Base-by-base conservation (phyloP, 805 yeast genomes). In the Starmerella asiatica region DNA sequence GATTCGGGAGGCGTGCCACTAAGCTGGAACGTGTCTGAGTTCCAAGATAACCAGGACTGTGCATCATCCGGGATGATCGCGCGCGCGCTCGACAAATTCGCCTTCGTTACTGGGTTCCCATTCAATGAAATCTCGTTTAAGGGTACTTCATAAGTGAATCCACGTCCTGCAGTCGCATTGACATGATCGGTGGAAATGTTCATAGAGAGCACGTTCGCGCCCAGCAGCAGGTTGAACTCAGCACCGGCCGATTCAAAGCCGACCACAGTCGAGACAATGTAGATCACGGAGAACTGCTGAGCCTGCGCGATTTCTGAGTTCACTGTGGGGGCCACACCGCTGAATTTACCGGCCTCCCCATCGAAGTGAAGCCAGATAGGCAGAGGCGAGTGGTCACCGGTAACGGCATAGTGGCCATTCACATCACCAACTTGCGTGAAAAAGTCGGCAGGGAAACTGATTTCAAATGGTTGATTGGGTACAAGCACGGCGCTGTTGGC, bases 261-360 rank as follows among this genome's bases (percentile, higher is more conserved):
- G 20, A 60, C 59, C 52, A 74, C 73, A 53, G 85, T 94, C 1
- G 93, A 66, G 1, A 86, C 95, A 41, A 85, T 75, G 49, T 86
- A 69, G 32, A 74, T 67, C 49, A 88, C 75, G 15, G 71, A 69
- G 56, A 73, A 91, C 31, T 66, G 62, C 48, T 73, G 66, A 30
- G 93, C 82, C 9, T 96, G 97, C 1, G 98, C 98, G 50, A 84
- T 79, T 15, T 71, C 68, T 2, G 95, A 81, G 49, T 82, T 79
- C 24, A 82, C 82, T 6, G 79, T 66, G 9, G 98, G 98, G 1
- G 94, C 88, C 1, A 78, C 76, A 24, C 98, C 98, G 32, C 74
- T 67, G 59, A 85, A 88, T 17, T 80, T 70, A 47, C 83, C 62
- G 39, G 64, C 63, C 4, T 69, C 52, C 2, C 66, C 51, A 53